Conservation (phyloP, 192 early-diverging fungal species). For the Coemansia sp. region DNA sequence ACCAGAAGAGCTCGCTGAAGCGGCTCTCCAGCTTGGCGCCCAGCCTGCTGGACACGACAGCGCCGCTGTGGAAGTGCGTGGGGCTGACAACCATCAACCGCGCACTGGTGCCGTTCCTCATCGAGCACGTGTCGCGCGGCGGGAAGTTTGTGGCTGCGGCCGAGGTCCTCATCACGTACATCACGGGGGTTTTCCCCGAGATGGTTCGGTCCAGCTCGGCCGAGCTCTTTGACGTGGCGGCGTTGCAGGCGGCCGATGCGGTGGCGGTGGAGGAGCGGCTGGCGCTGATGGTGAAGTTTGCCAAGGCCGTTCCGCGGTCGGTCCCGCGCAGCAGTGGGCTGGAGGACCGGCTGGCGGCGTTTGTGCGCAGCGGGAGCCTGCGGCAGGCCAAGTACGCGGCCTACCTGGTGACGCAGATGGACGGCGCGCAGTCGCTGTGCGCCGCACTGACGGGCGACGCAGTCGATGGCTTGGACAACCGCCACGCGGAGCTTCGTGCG, state of each 20-base stretch:
- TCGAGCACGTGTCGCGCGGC: constrained; percentile 47
- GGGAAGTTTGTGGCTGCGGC: constrained; percentile 21
- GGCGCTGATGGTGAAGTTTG: constrained; percentile 64
- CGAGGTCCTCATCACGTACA: constrained; percentile 21
- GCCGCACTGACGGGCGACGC: constrained; percentile 52
- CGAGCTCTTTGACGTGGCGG: constrained; percentile 35
- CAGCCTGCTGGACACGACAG: constrained; percentile 66
- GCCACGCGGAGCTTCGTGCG: constrained; percentile 22
- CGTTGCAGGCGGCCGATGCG: constrained; percentile 13
- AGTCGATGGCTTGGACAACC: constrained; percentile 32
- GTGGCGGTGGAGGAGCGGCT: constrained; percentile 30
- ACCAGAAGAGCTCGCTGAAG: constrained; percentile 69
- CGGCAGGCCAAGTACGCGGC: constrained; percentile 71
- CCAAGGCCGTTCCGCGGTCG: constrained; percentile 63
- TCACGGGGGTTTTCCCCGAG: constrained; percentile 41
- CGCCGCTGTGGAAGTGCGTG: constrained; percentile 70
- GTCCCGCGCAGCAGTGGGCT: constrained; percentile 34
- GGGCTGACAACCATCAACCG: constrained; percentile 74
- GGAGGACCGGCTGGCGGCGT: constrained; percentile 45
- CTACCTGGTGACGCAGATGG: constrained; percentile 65
- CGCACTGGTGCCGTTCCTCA: constrained; percentile 55
- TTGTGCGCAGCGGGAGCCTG: constrained; percentile 57
- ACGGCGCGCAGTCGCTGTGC: constrained; percentile 50
- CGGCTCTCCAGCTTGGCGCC: constrained; percentile 63
- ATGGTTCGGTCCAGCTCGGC: constrained; percentile 35